Percentiles rank a stretch among this genome's conserved stretches.
Conservation (phyloP, 2,329 filamentous ascomycete genomes). For the Sporothrix variecibatus region DNA sequence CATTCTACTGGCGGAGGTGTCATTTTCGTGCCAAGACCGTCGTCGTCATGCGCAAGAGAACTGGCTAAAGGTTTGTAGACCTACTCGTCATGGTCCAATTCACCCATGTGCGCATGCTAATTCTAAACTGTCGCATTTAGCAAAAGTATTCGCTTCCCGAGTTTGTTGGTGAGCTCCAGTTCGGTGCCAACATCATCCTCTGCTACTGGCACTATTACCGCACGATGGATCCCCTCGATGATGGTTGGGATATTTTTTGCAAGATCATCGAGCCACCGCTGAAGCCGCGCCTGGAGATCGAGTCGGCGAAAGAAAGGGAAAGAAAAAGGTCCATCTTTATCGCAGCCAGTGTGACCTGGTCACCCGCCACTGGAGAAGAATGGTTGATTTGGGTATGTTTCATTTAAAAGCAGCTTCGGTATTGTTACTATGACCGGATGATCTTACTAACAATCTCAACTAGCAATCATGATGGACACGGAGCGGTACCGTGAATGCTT, state of each 20-base stretch:
- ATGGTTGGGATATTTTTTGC: constrained; percentile 34
- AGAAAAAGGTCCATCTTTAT: constrained; percentile 32
- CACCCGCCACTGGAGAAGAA: constrained; percentile 35
- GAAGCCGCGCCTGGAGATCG: constrained; percentile 26
- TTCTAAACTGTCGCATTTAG: constrained; percentile 28
- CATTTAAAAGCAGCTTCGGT: background rate
- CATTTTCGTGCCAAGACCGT: constrained; percentile 45
- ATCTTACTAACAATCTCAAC: background rate
- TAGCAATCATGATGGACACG: constrained; percentile 19
- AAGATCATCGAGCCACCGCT: constrained; percentile 24
- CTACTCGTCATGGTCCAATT: background rate
- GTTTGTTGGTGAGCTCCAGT: constrained; percentile 49
- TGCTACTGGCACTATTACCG: constrained; percentile 56
- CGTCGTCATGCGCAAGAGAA: constrained; percentile 47
- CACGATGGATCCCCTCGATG: constrained; percentile 38
- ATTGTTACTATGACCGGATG: too few species aligned
- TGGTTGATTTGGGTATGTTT: constrained; percentile 32
- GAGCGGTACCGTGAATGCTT: constrained; percentile 27
- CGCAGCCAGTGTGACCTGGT: constrained; percentile 41
- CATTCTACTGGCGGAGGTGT: constrained; percentile 47
- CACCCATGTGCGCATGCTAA: background rate
- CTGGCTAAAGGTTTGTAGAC: constrained; percentile 27
- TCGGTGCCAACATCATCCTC: constrained; percentile 50
- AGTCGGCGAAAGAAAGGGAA: constrained; percentile 35
- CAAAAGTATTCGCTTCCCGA: constrained; percentile 43